Conservation (phyloP, 2,329 filamentous ascomycete genomes). For the Epichloe festucae region DNA sequence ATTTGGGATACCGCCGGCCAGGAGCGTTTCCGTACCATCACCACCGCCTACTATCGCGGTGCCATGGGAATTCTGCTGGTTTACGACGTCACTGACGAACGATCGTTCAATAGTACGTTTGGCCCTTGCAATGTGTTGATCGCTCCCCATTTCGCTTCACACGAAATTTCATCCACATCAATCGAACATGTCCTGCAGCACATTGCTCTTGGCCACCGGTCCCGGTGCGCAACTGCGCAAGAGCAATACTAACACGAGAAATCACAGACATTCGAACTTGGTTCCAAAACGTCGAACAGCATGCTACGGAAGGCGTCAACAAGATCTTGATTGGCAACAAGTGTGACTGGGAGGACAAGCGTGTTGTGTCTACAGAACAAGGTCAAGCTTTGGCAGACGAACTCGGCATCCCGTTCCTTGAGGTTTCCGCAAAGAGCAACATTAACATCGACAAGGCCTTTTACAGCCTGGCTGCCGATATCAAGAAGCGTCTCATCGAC, state of each 20-base stretch:
- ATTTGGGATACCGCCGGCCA: constrained; percentile 99
- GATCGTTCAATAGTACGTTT: constrained; percentile 80
- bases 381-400: constrained; percentile 91
- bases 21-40: constrained; percentile 97
- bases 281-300: constrained; percentile 98
- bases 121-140: background rate
- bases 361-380: constrained; percentile 82
- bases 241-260: background rate
- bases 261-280: constrained; percentile 86
- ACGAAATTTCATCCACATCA: background rate
- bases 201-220: background rate
- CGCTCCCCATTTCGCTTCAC: background rate
- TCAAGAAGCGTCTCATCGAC: constrained; percentile 97
- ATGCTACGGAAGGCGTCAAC: constrained; percentile 97
- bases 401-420: constrained; percentile 93
- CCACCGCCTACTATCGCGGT: constrained; percentile 94
- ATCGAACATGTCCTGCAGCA: background rate
- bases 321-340: constrained; percentile 99
- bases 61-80: constrained; percentile 97
- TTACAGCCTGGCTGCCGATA: constrained; percentile 85
- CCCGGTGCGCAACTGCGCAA: background rate
- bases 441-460: constrained; percentile 99
- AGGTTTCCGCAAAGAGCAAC: constrained; percentile 97
- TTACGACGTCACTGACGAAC: constrained; percentile 95
- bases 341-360: constrained; percentile 99